Conservation (phyloP, 768 basidiomycete genomes). For the Agaricus bisporus region DNA sequence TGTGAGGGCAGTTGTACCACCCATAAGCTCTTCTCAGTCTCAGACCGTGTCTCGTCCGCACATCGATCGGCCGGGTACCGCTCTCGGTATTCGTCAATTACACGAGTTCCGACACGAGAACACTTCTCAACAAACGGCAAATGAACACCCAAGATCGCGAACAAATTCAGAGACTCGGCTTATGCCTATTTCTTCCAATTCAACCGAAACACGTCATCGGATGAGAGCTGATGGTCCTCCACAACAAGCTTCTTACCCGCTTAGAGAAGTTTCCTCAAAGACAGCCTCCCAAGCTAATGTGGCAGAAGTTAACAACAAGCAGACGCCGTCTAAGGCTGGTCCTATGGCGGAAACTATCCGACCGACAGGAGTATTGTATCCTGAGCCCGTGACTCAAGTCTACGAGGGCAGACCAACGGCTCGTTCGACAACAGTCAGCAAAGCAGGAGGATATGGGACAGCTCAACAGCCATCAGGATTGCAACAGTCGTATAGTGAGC, state of each 20-base stretch:
- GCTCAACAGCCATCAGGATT: background rate
- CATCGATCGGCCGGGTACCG: background rate
- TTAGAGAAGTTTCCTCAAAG: background rate
- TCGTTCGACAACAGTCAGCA: background rate
- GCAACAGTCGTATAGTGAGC: background rate
- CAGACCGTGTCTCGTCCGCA: background rate
- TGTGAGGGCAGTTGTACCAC: background rate
- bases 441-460: background rate
- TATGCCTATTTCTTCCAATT: background rate
- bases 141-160: background rate
- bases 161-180: background rate
- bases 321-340: background rate
- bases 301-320: background rate
- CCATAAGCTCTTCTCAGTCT: background rate
- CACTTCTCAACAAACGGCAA: background rate
- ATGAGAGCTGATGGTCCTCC: background rate
- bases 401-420: background rate
- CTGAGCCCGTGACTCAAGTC: background rate
- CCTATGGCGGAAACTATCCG: background rate
- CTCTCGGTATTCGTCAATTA: background rate
- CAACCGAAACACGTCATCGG: background rate
- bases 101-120: background rate
- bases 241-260: background rate
- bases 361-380: background rate
- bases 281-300: background rate